Evolutionary conservation across 331 rosid genomes (phyloP), one percentile per base, ranked within the genome.

Genomic region (Rhamnella rubrinervis): DNA sequence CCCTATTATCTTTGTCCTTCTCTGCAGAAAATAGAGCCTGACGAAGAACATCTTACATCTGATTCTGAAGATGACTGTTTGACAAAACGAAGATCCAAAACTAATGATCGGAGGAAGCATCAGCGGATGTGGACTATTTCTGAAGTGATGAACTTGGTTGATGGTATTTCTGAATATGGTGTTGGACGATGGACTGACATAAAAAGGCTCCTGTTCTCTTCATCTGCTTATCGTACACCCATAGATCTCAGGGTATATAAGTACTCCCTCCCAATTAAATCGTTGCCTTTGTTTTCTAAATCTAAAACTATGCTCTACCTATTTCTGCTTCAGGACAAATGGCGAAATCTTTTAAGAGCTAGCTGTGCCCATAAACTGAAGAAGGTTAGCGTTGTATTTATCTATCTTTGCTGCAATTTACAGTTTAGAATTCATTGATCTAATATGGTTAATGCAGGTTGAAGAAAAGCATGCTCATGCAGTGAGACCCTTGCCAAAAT

Each of bases 131-230:
- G 99, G 99, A 89, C 89, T 67, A 76, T 74, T 64, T 13, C 90
- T 17, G 99, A 95, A 81, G 93, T 91, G 73, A 67, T 75, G 37
- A 86, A 77, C 77, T 64, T 95, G 86, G 95, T 95, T 63, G 99
- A 95, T 79, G 99, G 99, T 71, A 83, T 95, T 76, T 82, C 97
- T 69, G 93, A 89, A 77, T 82, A 85, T 75, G 99, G 99, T 83
- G 93, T 92, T 61, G 99, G 96, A 55, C 89, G 86, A 55, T 89
- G 99, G 99, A 95, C 99, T 53, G 85, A 84, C 44, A 95, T 95
- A 65, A 85, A 91, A 87, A 85, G 82, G 80, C 65, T 76, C 70
- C 83, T 84, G 47, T 92, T 95, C 83, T 68, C 96, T 40, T 62
- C 87, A 41, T 77, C 89, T 63, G 78, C 83, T 63, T 83, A 95